Base-by-base conservation (phyloP, 129 eudicot genomes). In the Cynara cardunculus region DNA sequence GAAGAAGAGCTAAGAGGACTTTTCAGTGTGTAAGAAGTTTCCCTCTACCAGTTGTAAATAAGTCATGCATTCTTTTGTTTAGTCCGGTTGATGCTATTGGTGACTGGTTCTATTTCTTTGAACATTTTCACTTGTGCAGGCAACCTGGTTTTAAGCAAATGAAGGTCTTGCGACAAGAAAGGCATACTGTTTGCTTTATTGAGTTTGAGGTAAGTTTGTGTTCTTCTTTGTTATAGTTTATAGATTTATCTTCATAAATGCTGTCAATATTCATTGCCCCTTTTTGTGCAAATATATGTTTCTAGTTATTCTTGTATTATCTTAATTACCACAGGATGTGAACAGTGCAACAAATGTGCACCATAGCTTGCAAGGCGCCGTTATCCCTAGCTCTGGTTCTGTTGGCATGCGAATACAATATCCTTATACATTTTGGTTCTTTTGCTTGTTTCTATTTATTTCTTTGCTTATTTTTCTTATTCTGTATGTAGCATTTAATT, bases 341-440 rank as follows among this genome's bases (percentile, higher is more conserved):
- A 92, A 84, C 83, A 92, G 92, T 83, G 99, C 99, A 73, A 86
- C 97, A 24, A 88, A 92, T 56, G 98, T 96, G 80, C 99, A 96
- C 80, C 99, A 87, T 73, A 92, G 85, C 86, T 83, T 96, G 78
- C 99, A 96, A 83, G 99, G 99, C 4, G 97, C 95, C 74, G 91
- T 96, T 77, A 92, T 96, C 25, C 98, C 99, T 69, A 96, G 99
- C 78, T 90, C 97, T 28, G 95, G 98, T 25, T 89, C 99, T 78
- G 90, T 96, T 79, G 99, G 98, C 87, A 96, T 96, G 97, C 97
- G 98, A 27, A 96, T 96, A 85, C 99, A 96, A 96, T 96, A 96
- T 96, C 99, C 99, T 96, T 64, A 31, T 64, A 69, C 79, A 72
- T 31, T 44, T 26, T 68, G 77, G 65, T 70, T 31, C 21, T 64